Conservation (phyloP, 73 alveolate genomes). For the Blepharisma stoltei region DNA sequence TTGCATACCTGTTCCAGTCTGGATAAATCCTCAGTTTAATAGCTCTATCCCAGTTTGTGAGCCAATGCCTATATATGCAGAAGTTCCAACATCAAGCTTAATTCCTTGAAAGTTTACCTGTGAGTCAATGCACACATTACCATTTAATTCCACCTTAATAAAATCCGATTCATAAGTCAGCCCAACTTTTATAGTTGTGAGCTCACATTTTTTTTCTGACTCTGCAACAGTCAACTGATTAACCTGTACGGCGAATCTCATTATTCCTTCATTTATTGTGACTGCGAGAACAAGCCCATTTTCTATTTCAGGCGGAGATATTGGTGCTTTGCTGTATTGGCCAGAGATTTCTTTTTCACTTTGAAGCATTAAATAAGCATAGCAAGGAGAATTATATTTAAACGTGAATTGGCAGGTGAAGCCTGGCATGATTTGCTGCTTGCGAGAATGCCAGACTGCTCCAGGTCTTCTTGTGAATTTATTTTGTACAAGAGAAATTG, state of each 20-base stretch:
- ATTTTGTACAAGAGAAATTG: conserved; percentile 32
- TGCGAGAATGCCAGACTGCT: conserved; percentile 65
- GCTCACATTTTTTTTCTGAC: not conserved
- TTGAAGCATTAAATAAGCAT: not conserved
- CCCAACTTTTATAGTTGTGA: not conserved
- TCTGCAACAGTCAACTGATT: not conserved
- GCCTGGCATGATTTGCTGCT: conserved; percentile 53
- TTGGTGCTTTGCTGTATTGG: not conserved
- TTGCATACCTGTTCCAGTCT: not conserved
- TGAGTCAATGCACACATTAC: not conserved
- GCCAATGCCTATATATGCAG: conserved; percentile 12
- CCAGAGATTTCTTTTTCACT: conserved; percentile 25
- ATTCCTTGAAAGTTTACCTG: not conserved
- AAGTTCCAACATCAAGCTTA: conserved; percentile 6
- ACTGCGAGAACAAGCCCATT: not conserved
- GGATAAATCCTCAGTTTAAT: not conserved
- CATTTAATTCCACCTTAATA: not conserved
- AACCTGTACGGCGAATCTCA: not conserved
- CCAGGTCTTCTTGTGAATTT: conserved; percentile 51
- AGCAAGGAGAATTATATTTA: conserved; percentile 25
- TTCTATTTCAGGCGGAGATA: not conserved
- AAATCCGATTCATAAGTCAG: not conserved
- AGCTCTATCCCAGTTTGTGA: not conserved
- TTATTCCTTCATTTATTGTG: not conserved
- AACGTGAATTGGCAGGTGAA: conserved; percentile 44